phyloP scores from a whole-genome alignment of 169 alveolate species.

The Plasmodium gonderi region DNA sequence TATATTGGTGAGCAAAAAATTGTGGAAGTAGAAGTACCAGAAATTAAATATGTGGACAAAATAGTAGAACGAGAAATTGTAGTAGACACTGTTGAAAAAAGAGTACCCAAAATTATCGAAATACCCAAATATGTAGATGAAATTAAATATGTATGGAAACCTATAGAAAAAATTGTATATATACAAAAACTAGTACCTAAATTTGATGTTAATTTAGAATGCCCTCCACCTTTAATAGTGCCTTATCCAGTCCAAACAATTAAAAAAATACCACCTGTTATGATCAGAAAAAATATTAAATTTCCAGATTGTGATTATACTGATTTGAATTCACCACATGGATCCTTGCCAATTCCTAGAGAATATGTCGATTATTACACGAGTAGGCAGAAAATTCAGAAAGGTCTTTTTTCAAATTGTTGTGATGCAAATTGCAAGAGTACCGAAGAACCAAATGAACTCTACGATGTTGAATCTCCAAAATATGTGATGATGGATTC shows the following conservation, averaged over 20 bases:
- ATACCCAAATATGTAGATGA: slow-evolving; percentile 88
- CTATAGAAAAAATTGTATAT: slow-evolving; percentile 87
- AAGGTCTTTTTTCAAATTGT: slow-evolving; percentile 11
- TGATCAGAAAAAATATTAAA: slow-evolving; percentile 79
- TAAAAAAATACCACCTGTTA: slow-evolving; percentile 88
- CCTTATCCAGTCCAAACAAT: slow-evolving; percentile 88
- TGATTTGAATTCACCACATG: slow-evolving; percentile 80
- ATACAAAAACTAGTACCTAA: slow-evolving; percentile 87
- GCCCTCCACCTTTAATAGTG: slow-evolving; percentile 90
- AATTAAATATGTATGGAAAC: slow-evolving; percentile 88
- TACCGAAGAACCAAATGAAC: neutral
- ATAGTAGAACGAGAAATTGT: slow-evolving; percentile 88
- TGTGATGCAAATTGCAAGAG: neutral
- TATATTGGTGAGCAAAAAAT: slow-evolving; percentile 88
- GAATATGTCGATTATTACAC: slow-evolving; percentile 78
- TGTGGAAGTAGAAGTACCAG: slow-evolving; percentile 88
- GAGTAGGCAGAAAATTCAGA: neutral
- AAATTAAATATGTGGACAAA: slow-evolving; percentile 86
- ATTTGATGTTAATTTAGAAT: slow-evolving; percentile 88
- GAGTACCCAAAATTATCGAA: slow-evolving; percentile 88
- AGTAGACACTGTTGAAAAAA: slow-evolving; percentile 88
- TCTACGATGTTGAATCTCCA: neutral
- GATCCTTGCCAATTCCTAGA: slow-evolving; percentile 80
- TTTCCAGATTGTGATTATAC: slow-evolving; percentile 69
- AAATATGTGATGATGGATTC: neutral